Evolutionary conservation across 2,329 filamentous ascomycete species (phyloP), one percentile per base, ranked within the genome.

Genomic region (Aspergillus sp.): DNA sequence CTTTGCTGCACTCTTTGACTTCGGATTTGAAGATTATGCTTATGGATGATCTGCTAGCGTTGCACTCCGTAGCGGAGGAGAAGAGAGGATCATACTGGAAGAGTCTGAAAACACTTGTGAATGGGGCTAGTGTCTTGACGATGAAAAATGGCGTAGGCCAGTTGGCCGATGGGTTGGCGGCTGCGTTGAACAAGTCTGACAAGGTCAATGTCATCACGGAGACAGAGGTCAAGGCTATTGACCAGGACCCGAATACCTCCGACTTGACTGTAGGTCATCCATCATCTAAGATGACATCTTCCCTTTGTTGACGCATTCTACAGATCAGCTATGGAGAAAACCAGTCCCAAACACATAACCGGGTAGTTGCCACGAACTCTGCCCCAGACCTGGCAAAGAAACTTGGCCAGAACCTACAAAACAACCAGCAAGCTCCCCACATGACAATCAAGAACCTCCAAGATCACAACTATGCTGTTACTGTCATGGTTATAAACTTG

Each of bases 401-500:
- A n/a, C 49, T 67, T 43, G 13, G 43, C 45, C 34, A 48, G 33
- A 10, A 47, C 39, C 31, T 42, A 19, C 28, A 39, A 4, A 36
- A 43, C 28, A 29, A 39, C 13, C 43, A 37, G 13, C 42, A 38
- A 37, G 27, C 38, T 28, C 56, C 54, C 29, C 39, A 47, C 7
- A 48, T 38, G 9, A 60, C 52, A 7, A 60, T 60, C 39, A 43
- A 39, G 34, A 43, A 41, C 42, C 55, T 64, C 13, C 49, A 56
- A 36, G 31, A 53, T 26, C 61, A 76, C 35, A 78, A 79, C 11
- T 76, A 79, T 42, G 80, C 84, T 31, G 86, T 91, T 28, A 90
- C 84, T 29, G 90, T 96, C 53, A 90, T 90, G 83, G 87, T 90
- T 2, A 86, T 98, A 48, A 96, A 95, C 68, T 75, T 98, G 38